Evolutionary conservation across 2,329 filamentous ascomycete species (phyloP).

Genomic region (Clonostachys sp.): DNA sequence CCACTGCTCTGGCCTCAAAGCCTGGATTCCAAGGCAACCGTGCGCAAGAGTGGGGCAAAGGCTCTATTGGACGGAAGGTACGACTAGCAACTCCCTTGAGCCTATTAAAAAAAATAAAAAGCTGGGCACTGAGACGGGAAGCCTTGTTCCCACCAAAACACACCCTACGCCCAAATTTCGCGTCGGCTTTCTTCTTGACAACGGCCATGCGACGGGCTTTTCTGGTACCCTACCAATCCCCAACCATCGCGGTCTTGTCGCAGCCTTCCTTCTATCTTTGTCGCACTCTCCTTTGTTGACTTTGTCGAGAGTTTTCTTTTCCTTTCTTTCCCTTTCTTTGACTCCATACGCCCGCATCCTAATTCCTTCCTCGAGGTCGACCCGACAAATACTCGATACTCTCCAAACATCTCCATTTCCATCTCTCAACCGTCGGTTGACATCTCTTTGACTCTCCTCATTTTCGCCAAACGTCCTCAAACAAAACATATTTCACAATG

Average conservation of each 20-base stretch:
- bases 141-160: neutral
- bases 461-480: neutral
- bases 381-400: too few species aligned
- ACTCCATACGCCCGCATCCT: neutral
- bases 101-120: too few species aligned
- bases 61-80: too few species aligned
- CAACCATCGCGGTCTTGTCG: too few species aligned
- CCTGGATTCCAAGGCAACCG: too few species aligned
- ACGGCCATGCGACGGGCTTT: too few species aligned
- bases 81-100: too few species aligned
- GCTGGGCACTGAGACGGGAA: too few species aligned
- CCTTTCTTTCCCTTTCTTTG: neutral
- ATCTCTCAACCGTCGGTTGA: neutral
- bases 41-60: too few species aligned
- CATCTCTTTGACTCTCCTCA: neutral
- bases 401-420: neutral
- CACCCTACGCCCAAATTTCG: neutral
- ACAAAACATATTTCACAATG: conserved; percentile 13
- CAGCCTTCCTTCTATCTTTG: neutral
- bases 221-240: too few species aligned
- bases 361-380: neutral
- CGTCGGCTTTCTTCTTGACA: neutral
- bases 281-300: neutral
- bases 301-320: neutral
- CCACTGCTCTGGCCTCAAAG: too few species aligned